These are phyloP conservation scores for Cadophora malorum DNA, from an alignment of 2,329 filamentous ascomycete genomes.

Conservation along the genomic window DNA sequence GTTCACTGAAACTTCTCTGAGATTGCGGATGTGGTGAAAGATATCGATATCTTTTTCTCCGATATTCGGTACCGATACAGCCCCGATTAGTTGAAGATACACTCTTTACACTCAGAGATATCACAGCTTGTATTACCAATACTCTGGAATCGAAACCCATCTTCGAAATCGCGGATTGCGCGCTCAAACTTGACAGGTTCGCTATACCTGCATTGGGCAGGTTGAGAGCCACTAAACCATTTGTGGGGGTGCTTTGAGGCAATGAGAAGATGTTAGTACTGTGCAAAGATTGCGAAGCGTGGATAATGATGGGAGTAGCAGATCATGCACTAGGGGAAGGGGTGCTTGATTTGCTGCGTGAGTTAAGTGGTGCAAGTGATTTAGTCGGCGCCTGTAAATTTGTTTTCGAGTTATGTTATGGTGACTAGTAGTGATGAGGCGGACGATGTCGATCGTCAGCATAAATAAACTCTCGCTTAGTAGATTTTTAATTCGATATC, in stretches of 20 bases:
- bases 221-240: background rate
- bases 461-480: background rate
- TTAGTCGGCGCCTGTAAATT: background rate
- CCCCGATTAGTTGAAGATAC: background rate
- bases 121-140: conserved; percentile 6
- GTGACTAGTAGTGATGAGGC: too few relatives aligned
- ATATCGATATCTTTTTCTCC: background rate
- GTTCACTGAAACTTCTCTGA: too few relatives aligned
- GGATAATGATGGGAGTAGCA: background rate
- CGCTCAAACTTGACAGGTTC: background rate
- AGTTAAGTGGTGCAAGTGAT: background rate
- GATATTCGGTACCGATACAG: background rate
- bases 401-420: background rate
- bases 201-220: background rate
- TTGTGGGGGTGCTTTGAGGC: background rate
- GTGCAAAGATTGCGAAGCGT: background rate
- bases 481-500: background rate
- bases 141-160: background rate
- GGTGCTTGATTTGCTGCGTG: background rate
- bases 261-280: background rate
- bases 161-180: background rate
- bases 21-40: background rate
- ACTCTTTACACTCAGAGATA: background rate
- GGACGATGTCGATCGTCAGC: too few relatives aligned
- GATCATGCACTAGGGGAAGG: background rate